Evolutionary conservation across 73 alveolate species (phyloP).

Genomic region (Paramecium bursaria): DNA sequence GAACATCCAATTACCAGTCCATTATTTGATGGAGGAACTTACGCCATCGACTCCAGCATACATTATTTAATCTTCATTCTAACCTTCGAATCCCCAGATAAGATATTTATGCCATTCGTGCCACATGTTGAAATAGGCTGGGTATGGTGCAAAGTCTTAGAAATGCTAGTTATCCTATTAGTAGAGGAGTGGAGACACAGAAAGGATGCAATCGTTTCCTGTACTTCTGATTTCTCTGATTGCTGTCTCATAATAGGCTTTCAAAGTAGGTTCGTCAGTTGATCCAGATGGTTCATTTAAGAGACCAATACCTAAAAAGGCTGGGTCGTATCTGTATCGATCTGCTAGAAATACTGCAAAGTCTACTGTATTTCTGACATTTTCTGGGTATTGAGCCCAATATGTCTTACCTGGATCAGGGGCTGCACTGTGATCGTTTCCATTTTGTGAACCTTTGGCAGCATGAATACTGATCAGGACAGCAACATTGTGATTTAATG

Average conservation of each 20-base stretch:
- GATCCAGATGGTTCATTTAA: conserved; percentile 62
- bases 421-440: conserved; percentile 54
- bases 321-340: conserved; percentile 23
- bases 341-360: conserved; percentile 36
- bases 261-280: conserved; percentile 54
- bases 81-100: conserved; percentile 44
- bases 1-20: conserved; percentile 49
- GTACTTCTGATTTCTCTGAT: conserved; percentile 36
- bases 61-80: conserved; percentile 39
- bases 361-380: conserved; percentile 56
- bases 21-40: not conserved
- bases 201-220: conserved; percentile 46
- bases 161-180: conserved; percentile 36
- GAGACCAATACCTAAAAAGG: conserved; percentile 53
- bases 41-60: conserved; percentile 35
- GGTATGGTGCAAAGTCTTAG: conserved; percentile 20
- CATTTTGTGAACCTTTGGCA: conserved; percentile 56
- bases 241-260: conserved; percentile 15
- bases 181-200: conserved; percentile 37
- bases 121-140: conserved; percentile 10
- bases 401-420: conserved; percentile 31
- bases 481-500: conserved; percentile 46
- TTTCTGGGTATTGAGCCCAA: conserved; percentile 55
- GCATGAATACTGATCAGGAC: conserved; percentile 40
- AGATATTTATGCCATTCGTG: conserved; percentile 59